Base-by-base conservation (phyloP, 2,329 filamentous ascomycete genomes). In the Ascochyta rabiei region DNA sequence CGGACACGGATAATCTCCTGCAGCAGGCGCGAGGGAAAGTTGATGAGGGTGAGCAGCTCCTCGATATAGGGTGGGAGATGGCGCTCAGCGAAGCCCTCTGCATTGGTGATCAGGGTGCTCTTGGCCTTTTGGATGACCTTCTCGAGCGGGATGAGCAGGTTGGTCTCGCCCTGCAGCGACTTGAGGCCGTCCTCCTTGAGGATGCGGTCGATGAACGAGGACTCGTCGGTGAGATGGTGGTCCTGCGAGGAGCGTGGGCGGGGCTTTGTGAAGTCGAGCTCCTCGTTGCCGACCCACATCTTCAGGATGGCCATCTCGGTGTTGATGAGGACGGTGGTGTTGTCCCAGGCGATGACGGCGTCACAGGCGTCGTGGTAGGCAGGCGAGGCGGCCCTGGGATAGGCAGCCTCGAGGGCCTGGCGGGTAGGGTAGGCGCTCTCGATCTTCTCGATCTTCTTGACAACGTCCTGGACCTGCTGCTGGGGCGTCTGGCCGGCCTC, bases 21-120 rank as follows among this genome's bases (percentile, higher is more conserved):
- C 35, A 99, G 95, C 31, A 99, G 83, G 8, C 95, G 89, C 1
- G 93, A 96, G 1, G 95, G 95, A 69, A 99, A 99, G 76, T 96
- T 98, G 80, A 99, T 96, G 38, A 99, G 82, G 0, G 91, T 97
- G 41, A 98, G 85, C 39, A 99, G 83, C 75, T 99, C 95, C 72
- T 99, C 95, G 54, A 99, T 96, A 71, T 97, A 98, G 0, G 93
- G 93, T 6, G 95, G 95, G 15, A 99, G 81, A 76, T 99, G 93
- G 4, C 93, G 88, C 68, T 93, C 90, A 35, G 88, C 86, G 72
- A 98, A 99, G 1, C 87, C 86, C 57, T 87, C 86, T 2, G 91
- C 90, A 70, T 96, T 96, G 63, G 86, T 82, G 41, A 98, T 96
- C 41, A 98, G 81, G 0, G 93, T 96, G 57, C 85, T 86, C 76